Conservation (phyloP, 1,284 basidiomycete genomes). For the Sanguinoderma infundibulare region DNA sequence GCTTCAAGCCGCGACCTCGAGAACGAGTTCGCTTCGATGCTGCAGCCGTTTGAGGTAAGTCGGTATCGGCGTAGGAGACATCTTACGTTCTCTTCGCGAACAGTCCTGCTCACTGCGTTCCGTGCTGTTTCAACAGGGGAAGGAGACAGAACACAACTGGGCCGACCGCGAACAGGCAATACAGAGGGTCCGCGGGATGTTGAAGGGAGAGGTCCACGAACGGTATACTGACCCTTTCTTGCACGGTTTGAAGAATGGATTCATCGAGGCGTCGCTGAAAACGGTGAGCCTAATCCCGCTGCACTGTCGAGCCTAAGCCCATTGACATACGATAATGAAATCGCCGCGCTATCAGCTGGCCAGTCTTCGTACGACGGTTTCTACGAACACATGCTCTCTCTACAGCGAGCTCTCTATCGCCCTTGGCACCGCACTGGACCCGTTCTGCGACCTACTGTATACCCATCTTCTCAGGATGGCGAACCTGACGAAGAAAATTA, state of each 20-base stretch:
- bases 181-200: slow-evolving; percentile 87
- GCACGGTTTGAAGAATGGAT: slow-evolving; percentile 72
- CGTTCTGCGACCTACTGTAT: slow-evolving; percentile 77
- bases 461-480: slow-evolving; percentile 86
- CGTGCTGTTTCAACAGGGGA: slow-evolving; percentile 60
- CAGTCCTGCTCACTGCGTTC: slow-evolving; percentile 11
- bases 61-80: neutral
- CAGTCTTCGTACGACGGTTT: slow-evolving; percentile 92
- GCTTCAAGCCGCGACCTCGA: slow-evolving; percentile 87
- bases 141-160: slow-evolving; percentile 99
- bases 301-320: slow-evolving; percentile 2
- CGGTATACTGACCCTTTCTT: slow-evolving; percentile 81
- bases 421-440: slow-evolving; percentile 77
- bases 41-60: slow-evolving; percentile 79
- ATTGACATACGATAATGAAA: slow-evolving; percentile 17
- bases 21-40: slow-evolving; percentile 81
- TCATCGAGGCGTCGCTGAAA: slow-evolving; percentile 86
- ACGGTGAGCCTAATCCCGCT: slow-evolving; percentile 58
- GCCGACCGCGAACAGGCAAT: slow-evolving; percentile 81
- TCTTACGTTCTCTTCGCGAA: slow-evolving; percentile 2
- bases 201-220: slow-evolving; percentile 81
- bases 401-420: slow-evolving; percentile 77
- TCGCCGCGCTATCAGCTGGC: slow-evolving; percentile 56
- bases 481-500: slow-evolving; percentile 94
- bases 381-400: slow-evolving; percentile 79